A percentile compares a stretch with the other conserved stretches of the same genome.
Conservation (phyloP, 768 basidiomycete species). For the Boletus rubescentipes region DNA sequence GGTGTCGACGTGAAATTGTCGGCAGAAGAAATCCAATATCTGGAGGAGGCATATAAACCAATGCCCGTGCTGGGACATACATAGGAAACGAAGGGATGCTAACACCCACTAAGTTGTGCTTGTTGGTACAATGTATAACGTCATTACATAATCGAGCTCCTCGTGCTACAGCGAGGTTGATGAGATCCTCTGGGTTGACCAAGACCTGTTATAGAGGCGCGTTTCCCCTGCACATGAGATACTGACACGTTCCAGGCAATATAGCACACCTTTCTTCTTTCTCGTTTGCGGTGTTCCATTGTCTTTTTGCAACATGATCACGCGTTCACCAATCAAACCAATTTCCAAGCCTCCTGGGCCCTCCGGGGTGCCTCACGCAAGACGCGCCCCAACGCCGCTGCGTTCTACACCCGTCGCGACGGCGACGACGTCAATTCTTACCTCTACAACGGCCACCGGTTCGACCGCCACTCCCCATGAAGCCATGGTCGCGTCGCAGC, state of each 20-base stretch:
- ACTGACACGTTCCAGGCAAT: constrained; percentile 4
- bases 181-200: constrained; percentile 9
- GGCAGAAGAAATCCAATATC: constrained; percentile 46
- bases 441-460: constrained; percentile 29
- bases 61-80: constrained; percentile 40
- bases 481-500: constrained; percentile 59
- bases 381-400: constrained; percentile 21
- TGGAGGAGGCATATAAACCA: constrained; percentile 47
- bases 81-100: constrained; percentile 3
- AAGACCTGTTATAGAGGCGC: constrained; percentile 2
- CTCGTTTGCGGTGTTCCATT: not conserved
- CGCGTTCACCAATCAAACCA: constrained; percentile 30
- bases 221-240: not conserved
- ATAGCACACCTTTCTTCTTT: not conserved
- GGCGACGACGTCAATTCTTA: constrained; percentile 27
- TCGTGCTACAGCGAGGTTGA: not conserved
- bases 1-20: constrained; percentile 44
- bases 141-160: constrained; percentile 18
- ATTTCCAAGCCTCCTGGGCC: constrained; percentile 2
- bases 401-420: constrained; percentile 17
- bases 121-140: not conserved
- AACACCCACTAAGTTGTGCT: not conserved
- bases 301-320: constrained; percentile 22
- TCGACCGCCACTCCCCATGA: constrained; percentile 36
- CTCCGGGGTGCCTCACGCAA: constrained; percentile 11